Percentiles rank a stretch among this genome's conserved stretches.
phyloP scores from a whole-genome alignment of 352 stramenopile genomes.

The Phytophthora boehmeriae region DNA sequence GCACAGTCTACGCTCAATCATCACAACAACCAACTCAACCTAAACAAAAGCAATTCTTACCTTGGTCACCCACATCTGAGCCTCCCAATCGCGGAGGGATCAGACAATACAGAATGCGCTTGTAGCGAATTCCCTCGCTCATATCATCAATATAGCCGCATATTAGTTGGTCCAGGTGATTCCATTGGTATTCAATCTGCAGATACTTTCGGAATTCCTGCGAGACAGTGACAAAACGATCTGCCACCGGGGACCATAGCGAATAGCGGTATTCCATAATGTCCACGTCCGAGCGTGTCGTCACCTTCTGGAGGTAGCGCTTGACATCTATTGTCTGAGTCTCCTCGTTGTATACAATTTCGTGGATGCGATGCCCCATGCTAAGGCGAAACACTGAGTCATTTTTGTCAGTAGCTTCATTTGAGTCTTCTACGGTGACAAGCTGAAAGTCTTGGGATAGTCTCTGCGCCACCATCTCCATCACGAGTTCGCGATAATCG shows the following conservation, averaged over 20 bases:
- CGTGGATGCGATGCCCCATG: conserved; percentile 89
- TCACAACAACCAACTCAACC: conserved; percentile 3
- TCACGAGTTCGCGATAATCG: conserved; percentile 78
- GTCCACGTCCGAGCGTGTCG: conserved; percentile 64
- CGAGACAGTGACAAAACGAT: conserved; percentile 65
- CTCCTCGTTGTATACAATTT: conserved; percentile 88
- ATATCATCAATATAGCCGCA: conserved; percentile 89
- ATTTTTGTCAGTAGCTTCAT: conserved; percentile 30
- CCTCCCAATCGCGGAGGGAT: conserved; percentile 54
- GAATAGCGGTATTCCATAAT: conserved; percentile 87
- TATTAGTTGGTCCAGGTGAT: conserved; percentile 85
- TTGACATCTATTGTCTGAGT: conserved; percentile 89
- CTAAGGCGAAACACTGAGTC: conserved; percentile 70
- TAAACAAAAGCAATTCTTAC: conserved; percentile 15
- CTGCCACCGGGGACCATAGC: conserved; percentile 73
- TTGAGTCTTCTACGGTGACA: conserved; percentile 62
- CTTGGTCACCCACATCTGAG: conserved; percentile 35
- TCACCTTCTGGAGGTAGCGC: conserved; percentile 76
- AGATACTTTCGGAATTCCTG: conserved; percentile 89
- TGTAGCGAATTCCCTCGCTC: conserved; percentile 84
- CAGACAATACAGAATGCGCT: conserved; percentile 77
- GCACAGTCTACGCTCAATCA: conserved; percentile 4
- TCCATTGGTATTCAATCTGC: conserved; percentile 84
- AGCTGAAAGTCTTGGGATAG: conserved; percentile 89
- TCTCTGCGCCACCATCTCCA: conserved; percentile 87